phyloP scores from a whole-genome alignment of 768 basidiomycete species.

The Coprinellus micaceus region DNA sequence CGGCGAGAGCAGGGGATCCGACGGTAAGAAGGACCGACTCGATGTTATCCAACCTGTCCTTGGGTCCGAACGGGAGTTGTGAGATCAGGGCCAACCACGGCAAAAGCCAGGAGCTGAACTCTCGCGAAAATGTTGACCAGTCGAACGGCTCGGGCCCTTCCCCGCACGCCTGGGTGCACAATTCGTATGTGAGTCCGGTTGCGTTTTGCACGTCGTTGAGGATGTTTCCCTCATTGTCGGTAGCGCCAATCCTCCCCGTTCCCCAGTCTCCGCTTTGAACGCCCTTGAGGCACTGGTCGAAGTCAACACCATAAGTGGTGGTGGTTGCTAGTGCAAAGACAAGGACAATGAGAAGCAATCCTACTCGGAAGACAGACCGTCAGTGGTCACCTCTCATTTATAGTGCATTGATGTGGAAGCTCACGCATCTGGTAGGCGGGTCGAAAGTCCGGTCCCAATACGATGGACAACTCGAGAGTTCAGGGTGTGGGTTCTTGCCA shows the following conservation, averaged over 20 bases:
- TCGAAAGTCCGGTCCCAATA: too few species aligned
- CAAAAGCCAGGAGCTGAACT: conserved; percentile 43
- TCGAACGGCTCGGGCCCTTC: conserved; percentile 21
- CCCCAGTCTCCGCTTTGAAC: conserved; percentile 11
- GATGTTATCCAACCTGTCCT: conserved; percentile 37
- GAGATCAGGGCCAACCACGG: conserved; percentile 48
- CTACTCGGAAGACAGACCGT: too few species aligned
- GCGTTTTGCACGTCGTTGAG: conserved; percentile 20
- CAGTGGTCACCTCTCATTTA: too few species aligned
- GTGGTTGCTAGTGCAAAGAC: too few species aligned
- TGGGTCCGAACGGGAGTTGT: conserved; percentile 46
- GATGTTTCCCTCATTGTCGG: conserved; percentile 24
- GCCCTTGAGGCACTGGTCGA: conserved; percentile 19
- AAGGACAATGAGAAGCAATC: too few species aligned
- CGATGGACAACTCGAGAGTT: too few species aligned
- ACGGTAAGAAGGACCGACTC: conserved; percentile 39
- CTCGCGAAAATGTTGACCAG: conserved; percentile 34
- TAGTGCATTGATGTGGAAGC: too few species aligned
- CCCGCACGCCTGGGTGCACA: conserved; percentile 28
- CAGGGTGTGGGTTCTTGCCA: too few species aligned
- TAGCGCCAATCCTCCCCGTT: conserved; percentile 19
- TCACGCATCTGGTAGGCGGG: too few species aligned
- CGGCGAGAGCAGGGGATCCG: conserved; percentile 43
- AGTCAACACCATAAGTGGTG: conserved; percentile 4
- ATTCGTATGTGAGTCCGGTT: conserved; percentile 26